Evolutionary conservation across 148 eudicot species (phyloP).

Genomic region (Heliosperma pusillum): DNA sequence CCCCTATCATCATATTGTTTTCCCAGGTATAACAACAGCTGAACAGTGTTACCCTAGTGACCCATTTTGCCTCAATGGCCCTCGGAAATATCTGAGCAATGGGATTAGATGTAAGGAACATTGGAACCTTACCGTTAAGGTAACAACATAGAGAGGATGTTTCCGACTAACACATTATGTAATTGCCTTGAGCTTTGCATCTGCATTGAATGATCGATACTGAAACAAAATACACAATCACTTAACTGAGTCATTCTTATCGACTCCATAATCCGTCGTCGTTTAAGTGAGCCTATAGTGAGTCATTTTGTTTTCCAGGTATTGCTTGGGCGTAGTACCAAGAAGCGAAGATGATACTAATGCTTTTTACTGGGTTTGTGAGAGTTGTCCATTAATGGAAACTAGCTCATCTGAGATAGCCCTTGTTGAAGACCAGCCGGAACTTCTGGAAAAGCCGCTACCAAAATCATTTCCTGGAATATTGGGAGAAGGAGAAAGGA

Average conservation of each 20-base stretch:
- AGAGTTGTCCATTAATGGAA: slow-evolving; percentile 12
- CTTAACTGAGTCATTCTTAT: too few species aligned
- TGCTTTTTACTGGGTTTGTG: slow-evolving; percentile 15
- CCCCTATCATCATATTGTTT: background rate
- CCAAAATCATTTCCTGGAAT: background rate
- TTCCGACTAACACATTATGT: too few species aligned
- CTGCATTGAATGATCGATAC: too few species aligned
- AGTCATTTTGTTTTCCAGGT: background rate
- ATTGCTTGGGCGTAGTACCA: slow-evolving; percentile 24
- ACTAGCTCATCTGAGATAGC: background rate
- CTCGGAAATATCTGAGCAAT: too few species aligned
- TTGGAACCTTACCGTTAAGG: too few species aligned
- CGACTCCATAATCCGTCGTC: too few species aligned
- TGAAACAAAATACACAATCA: too few species aligned
- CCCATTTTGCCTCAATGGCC: too few species aligned
- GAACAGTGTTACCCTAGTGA: background rate
- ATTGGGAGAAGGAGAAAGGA: slow-evolving; percentile 6
- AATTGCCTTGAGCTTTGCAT: too few species aligned
- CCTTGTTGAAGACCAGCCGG: slow-evolving; percentile 17
- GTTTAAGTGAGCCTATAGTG: background rate
- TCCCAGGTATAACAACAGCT: slow-evolving; percentile 1
- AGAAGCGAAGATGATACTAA: slow-evolving; percentile 12
- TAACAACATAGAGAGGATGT: too few species aligned
- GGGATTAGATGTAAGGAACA: too few species aligned
- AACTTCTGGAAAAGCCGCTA: slow-evolving; percentile 5